Evolutionary conservation across 139 green algal species (phyloP).

Genomic region (Haematococcus lacustris): DNA sequence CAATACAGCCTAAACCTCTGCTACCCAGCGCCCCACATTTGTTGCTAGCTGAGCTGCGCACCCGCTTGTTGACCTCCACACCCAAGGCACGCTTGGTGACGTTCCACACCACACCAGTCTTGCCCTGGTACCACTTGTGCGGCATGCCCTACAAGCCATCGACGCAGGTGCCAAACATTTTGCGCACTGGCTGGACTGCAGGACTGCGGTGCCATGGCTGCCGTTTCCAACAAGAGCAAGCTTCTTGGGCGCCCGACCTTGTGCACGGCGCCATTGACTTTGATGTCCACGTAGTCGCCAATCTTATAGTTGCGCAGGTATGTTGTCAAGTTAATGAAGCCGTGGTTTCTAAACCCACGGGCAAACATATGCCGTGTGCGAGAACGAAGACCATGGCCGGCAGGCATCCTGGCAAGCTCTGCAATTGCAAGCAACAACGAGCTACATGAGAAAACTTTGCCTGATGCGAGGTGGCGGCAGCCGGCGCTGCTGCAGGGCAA

Average conservation of each 20-base stretch:
- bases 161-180: too few species aligned
- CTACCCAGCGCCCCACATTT: too few species aligned
- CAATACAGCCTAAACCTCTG: too few species aligned
- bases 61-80: conserved; percentile 96
- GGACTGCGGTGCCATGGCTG: background rate
- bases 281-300: conserved; percentile 98
- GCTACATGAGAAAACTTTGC: too few species aligned
- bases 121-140: conserved; percentile 97
- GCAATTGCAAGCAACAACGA: too few species aligned
- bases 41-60: too few species aligned
- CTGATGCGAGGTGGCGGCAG: too few species aligned
- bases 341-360: conserved; percentile 74
- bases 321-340: conserved; percentile 79
- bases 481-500: too few species aligned
- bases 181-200: too few species aligned
- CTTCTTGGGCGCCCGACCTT: too few species aligned
- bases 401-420: conserved; percentile 36
- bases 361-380: conserved; percentile 87
- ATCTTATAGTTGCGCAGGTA: conserved; percentile 95
- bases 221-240: background rate
- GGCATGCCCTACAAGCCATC: conserved; percentile 98
- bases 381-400: conserved; percentile 61
- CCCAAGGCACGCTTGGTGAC: conserved; percentile 95
- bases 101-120: conserved; percentile 95
- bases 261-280: conserved; percentile 92